Base-by-base conservation (phyloP, 768 basidiomycete species). In the Mycena rosella region DNA sequence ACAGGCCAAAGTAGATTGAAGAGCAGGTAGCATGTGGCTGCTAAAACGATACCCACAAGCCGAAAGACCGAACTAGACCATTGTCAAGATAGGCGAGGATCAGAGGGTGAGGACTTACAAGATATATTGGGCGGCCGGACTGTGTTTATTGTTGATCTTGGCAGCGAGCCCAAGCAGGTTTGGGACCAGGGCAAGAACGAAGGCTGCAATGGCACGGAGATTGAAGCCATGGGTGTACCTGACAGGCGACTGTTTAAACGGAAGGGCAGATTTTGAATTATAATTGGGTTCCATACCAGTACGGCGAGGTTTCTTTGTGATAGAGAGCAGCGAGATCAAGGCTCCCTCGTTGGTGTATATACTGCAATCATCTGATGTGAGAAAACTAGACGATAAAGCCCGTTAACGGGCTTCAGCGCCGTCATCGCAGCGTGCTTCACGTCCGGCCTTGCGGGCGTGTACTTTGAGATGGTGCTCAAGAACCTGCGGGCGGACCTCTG, bases 161-260 rank as follows among this genome's bases (percentile, higher is more conserved):
- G 13, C 32, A 2, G 59, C 64, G 47, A 73, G 66, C 29, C 72
- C 72, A 17, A 67, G 69, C 2, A 73, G 34, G 32, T 62, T 71
- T 13, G 72, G 72, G 4, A 73, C 56, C 40, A 68, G 36, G 1
- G 63, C 72, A 14, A 71, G 55, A 18, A 59, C 5, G 38, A 71
- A 73, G 1, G 72, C 72, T 24, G 18, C 66, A 24, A 73, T 38
- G 55, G 72, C 69, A 13, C 72, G 69, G n/a, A 60, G 29, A 48
- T 73, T 70, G 42, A 70, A 53, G n/a, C 71, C 73, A 44, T 60
- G 54, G 11, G 71, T 72, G 59, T 74, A 72, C 72, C 72, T 69
- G n/a, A 42, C 32, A 7, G 34, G 22, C n/a, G 0, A 24, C 18
- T 42, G 26, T 10, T 26, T 60, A n/a, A 62, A 30, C 32, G 26